Base-by-base conservation (phyloP, 345 rosid genomes). In the Hibiscus mutabilis region DNA sequence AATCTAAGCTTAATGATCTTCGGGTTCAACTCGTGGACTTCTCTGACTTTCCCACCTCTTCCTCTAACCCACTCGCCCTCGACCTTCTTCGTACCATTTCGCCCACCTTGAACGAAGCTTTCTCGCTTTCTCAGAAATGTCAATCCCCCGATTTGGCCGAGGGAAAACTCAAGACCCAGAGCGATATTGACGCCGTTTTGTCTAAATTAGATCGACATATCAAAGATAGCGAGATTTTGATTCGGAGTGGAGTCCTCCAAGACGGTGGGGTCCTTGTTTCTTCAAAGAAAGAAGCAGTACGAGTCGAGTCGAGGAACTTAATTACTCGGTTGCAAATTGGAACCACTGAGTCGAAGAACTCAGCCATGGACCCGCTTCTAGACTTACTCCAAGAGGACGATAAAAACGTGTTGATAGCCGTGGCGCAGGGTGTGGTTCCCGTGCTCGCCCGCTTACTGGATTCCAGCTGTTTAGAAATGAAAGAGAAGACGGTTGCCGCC, bases 121-220 rank as follows among this genome's bases (percentile, higher is more conserved):
- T 82, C 18, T 62, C 78, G 14, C 76, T 88, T 1, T 87, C 89
- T 47, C 60, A 69, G 42, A 85, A 82, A 53, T 94, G 97, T 25
- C 82, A 83, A 29, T 62, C 74, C 8, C 44, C 79, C n/a, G 80
- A 78, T 76, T 86, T 91, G 57, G 53, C 85, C 8, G 85, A 88
- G 44, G 97, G 97, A 3, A 94, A 94, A 81, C 95, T 94, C 75
- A 81, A 74, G 73, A 89, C 98, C 37, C 98, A 94, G 86, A 94
- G 95, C 64, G 90, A 90, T 22, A 81, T 94, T 51, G 97, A 94
- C 68, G 86, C 97, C 10, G 72, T 88, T 62, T 71, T 85, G 75
- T 85, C 96, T 10, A 81, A 78, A 60, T 80, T 94, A 66, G 91
- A 88, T 59, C 86, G 89, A 21, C 88, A 87, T 66, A 84, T 88